Evolutionary conservation across 805 yeast species (phyloP).

Genomic region (Saccharomycopsis sp.): DNA sequence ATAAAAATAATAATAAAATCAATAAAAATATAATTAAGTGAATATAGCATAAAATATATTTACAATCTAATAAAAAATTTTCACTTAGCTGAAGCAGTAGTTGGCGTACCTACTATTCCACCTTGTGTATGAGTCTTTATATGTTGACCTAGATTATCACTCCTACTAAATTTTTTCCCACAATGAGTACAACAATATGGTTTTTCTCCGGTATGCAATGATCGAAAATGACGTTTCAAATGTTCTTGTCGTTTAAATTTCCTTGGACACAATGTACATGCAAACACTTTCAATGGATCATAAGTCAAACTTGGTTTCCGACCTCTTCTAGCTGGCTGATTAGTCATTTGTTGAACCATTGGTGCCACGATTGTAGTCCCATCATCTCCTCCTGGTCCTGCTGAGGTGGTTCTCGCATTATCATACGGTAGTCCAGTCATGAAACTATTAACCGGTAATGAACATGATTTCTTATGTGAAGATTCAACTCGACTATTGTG

Average conservation of each 20-base stretch:
- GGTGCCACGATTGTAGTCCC: too few species aligned
- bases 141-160: slow-evolving; percentile 63
- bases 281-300: slow-evolving; percentile 51
- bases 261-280: slow-evolving; percentile 58
- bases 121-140: slow-evolving; percentile 43
- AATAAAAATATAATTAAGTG: too few species aligned
- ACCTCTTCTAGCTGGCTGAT: slow-evolving; percentile 44
- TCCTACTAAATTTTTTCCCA: slow-evolving; percentile 56
- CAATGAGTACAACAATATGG: slow-evolving; percentile 60
- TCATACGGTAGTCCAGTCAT: neutral
- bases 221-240: slow-evolving; percentile 64
- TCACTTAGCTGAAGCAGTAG: neutral
- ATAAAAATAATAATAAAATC: too few species aligned
- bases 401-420: neutral
- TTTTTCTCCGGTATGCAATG: slow-evolving; percentile 66
- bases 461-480: slow-evolving; percentile 4
- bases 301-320: slow-evolving; percentile 57
- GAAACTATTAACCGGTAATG: slow-evolving; percentile 9
- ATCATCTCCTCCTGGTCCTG: neutral
- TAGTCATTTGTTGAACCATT: slow-evolving; percentile 25
- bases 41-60: neutral
- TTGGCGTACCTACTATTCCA: neutral
- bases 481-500: neutral
- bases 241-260: slow-evolving; percentile 72
- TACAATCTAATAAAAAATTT: neutral